These are phyloP conservation scores for Irpex sp. DNA, from an alignment of 1,284 basidiomycete species.

Conservation along the genomic window DNA sequence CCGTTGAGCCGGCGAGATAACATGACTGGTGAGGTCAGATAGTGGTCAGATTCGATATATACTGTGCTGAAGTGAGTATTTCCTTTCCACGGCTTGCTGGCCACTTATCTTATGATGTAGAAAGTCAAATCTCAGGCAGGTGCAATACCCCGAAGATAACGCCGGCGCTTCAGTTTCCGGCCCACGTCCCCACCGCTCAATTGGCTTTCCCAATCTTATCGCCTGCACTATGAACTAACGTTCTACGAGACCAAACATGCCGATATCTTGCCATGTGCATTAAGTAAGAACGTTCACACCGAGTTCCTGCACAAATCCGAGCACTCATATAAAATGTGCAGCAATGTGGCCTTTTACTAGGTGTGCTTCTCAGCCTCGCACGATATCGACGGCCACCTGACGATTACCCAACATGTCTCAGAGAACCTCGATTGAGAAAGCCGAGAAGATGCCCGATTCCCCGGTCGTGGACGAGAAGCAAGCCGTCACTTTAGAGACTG, in stretches of 20 bases:
- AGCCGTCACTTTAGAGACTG: conserved; percentile 11
- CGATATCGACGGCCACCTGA: neutral
- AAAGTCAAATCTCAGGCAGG: neutral
- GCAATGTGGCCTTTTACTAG: neutral
- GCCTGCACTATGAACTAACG: neutral
- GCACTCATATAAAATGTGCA: neutral
- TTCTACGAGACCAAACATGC: neutral
- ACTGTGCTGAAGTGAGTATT: neutral
- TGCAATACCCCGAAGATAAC: neutral
- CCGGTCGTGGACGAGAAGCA: conserved; percentile 22
- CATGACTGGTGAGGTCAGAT: neutral
- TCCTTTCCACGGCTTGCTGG: neutral
- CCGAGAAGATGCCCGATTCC: conserved; percentile 12
- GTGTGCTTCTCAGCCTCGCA: neutral
- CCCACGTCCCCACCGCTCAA: neutral
- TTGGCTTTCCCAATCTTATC: neutral
- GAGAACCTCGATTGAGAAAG: conserved; percentile 7
- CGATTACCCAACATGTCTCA: neutral
- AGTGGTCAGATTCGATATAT: neutral
- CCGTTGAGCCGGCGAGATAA: neutral
- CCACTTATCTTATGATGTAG: neutral
- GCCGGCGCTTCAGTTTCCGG: neutral
- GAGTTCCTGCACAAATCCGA: neutral
- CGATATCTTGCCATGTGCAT: neutral
- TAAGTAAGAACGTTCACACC: neutral